phyloP scores from a whole-genome alignment of 345 rosid genomes.

The Euphorbia tirucalli region DNA sequence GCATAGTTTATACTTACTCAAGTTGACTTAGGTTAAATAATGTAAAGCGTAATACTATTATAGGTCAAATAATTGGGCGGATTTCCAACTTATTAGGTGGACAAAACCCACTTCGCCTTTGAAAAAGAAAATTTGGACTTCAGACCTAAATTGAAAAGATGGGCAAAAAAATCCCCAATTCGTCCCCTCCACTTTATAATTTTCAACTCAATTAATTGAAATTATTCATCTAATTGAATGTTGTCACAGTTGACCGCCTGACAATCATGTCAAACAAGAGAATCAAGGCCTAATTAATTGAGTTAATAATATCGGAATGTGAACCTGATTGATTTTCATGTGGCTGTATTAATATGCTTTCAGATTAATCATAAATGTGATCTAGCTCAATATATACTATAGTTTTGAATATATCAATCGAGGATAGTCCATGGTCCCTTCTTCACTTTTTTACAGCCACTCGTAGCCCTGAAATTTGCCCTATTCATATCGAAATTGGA shows the following conservation, averaged over 20 bases:
- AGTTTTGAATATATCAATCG: too few relatives aligned
- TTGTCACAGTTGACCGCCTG: background rate
- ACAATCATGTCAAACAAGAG: conserved; percentile 10
- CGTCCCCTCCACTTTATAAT: too few relatives aligned
- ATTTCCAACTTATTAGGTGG: background rate
- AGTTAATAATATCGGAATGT: conserved; percentile 5
- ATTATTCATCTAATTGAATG: background rate
- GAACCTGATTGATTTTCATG: conserved; percentile 2
- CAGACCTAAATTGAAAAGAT: too few relatives aligned
- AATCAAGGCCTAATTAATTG: conserved; percentile 11
- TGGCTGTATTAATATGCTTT: background rate
- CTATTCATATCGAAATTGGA: too few relatives aligned
- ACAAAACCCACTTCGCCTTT: background rate
- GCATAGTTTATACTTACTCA: background rate
- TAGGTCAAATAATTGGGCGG: background rate
- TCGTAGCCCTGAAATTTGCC: too few relatives aligned
- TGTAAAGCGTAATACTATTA: background rate
- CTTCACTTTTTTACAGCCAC: too few relatives aligned
- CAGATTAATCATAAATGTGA: background rate
- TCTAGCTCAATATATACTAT: background rate
- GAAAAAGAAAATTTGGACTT: too few relatives aligned
- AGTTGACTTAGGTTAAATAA: background rate
- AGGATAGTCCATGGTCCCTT: too few relatives aligned
- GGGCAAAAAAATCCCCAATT: too few relatives aligned
- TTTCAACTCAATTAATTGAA: background rate